A percentile compares a stretch with the other conserved stretches of the same genome.
phyloP scores from a whole-genome alignment of 2,329 filamentous ascomycete species.

The Verticillium isaacii region DNA sequence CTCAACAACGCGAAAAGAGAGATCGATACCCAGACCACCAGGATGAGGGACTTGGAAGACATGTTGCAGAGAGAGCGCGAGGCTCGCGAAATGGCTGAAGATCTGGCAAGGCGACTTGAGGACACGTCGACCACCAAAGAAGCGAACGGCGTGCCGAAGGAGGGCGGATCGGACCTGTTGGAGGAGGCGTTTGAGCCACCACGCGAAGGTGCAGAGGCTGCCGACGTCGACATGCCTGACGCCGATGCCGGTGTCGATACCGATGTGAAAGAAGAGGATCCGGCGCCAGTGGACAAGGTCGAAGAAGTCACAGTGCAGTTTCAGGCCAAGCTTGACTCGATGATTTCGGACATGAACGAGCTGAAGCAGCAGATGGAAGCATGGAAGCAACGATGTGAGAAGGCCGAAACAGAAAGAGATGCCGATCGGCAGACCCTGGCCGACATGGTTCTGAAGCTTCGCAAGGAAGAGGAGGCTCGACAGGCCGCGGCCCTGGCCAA shows the following conservation, averaged over 20 bases:
- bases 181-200: slow-evolving; percentile 44
- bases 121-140: slow-evolving; percentile 39
- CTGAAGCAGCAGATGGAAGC: slow-evolving; percentile 75
- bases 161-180: slow-evolving; percentile 31
- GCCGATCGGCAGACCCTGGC: slow-evolving; percentile 69
- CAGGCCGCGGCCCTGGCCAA: slow-evolving; percentile 38
- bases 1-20: slow-evolving; percentile 80
- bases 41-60: slow-evolving; percentile 76
- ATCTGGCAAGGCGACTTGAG: slow-evolving; percentile 67
- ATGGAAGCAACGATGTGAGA: slow-evolving; percentile 73
- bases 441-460: slow-evolving; percentile 83
- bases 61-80: slow-evolving; percentile 73
- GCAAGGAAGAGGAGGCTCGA: slow-evolving; percentile 58
- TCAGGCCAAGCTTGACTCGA: slow-evolving; percentile 68
- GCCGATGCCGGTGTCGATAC: slow-evolving; percentile 11
- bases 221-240: slow-evolving; percentile 16
- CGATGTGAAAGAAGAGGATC: slow-evolving; percentile 8
- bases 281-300: slow-evolving; percentile 26
- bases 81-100: slow-evolving; percentile 80
- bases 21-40: slow-evolving; percentile 74
- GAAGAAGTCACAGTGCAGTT: slow-evolving; percentile 37
- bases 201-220: slow-evolving; percentile 23
- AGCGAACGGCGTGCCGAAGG: slow-evolving; percentile 31
- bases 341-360: slow-evolving; percentile 75
- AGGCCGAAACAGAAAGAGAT: slow-evolving; percentile 72